Percentiles rank a stretch among this genome's conserved stretches.
These are phyloP conservation scores for Pseudocercospora fijiensis DNA, from an alignment of 2,329 filamentous ascomycete genomes.

Conservation along the genomic window DNA sequence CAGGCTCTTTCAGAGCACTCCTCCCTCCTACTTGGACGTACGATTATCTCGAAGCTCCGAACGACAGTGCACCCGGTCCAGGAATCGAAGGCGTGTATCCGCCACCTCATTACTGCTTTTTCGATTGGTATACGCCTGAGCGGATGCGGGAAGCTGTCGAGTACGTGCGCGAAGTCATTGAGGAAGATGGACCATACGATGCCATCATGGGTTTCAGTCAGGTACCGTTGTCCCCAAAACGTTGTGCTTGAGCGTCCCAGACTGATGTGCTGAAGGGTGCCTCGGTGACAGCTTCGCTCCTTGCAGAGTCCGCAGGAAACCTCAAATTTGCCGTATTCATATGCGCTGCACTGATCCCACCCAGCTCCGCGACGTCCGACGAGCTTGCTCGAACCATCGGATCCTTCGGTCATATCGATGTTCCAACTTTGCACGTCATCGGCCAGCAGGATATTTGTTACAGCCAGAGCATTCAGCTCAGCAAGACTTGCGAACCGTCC, in stretches of 20 bases:
- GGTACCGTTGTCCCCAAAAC: not conserved
- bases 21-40: constrained; percentile 5
- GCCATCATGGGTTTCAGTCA: constrained; percentile 12
- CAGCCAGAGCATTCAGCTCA: constrained; percentile 1
- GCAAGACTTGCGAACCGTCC: not conserved
- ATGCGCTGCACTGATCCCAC: constrained; percentile 6
- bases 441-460: constrained; percentile 7
- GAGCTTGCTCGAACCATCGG: constrained; percentile 6
- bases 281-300: not conserved
- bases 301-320: not conserved
- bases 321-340: constrained; percentile 13
- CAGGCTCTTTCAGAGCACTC: constrained; percentile 5
- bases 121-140: constrained; percentile 4
- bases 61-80: constrained; percentile 2
- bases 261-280: not conserved
- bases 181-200: constrained; percentile 12
- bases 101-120: constrained; percentile 10
- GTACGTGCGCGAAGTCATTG: constrained; percentile 8
- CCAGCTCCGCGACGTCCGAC: not conserved
- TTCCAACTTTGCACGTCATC: constrained; percentile 10
- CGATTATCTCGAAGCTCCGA: constrained; percentile 9
- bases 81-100: constrained; percentile 11
- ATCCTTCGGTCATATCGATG: constrained; percentile 5
- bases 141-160: constrained; percentile 9
- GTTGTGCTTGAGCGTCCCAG: not conserved